Evolutionary conservation across 345 rosid species (phyloP).

Genomic region (Schrenkiella parvula): DNA sequence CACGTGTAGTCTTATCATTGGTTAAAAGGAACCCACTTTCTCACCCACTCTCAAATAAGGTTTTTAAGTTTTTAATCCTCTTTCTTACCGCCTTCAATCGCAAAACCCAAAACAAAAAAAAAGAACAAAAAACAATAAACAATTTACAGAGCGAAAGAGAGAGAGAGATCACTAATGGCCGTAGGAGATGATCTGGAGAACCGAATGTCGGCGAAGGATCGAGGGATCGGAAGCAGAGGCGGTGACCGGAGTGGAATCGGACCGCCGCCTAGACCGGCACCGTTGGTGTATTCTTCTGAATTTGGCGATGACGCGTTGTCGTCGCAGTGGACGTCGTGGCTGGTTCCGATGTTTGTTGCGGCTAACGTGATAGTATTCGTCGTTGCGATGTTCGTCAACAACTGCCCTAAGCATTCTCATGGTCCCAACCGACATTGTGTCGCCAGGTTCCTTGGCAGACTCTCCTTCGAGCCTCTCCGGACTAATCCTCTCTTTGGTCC

Average conservation of each 20-base stretch:
- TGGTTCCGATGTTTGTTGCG: constrained; percentile 71
- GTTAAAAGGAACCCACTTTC: constrained; percentile 12
- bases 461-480: constrained; percentile 78
- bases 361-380: constrained; percentile 60
- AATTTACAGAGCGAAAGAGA: background rate
- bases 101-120: background rate
- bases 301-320: constrained; percentile 40
- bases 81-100: constrained; percentile 22
- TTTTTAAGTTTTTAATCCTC: background rate
- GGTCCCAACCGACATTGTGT: constrained; percentile 48
- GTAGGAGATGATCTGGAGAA: constrained; percentile 31
- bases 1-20: background rate
- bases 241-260: constrained; percentile 29
- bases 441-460: constrained; percentile 66
- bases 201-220: constrained; percentile 26
- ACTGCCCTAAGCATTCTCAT: constrained; percentile 55
- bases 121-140: background rate
- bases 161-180: constrained; percentile 24
- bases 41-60: constrained; percentile 24
- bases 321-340: constrained; percentile 78
- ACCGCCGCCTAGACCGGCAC: constrained; percentile 11
- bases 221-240: constrained; percentile 28
- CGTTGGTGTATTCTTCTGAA: constrained; percentile 37
- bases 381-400: constrained; percentile 64
- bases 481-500: constrained; percentile 88